Percentiles rank a stretch among this genome's conserved stretches.
Conservation (phyloP, 1,284 basidiomycete species). For the Vanrija sp. region DNA sequence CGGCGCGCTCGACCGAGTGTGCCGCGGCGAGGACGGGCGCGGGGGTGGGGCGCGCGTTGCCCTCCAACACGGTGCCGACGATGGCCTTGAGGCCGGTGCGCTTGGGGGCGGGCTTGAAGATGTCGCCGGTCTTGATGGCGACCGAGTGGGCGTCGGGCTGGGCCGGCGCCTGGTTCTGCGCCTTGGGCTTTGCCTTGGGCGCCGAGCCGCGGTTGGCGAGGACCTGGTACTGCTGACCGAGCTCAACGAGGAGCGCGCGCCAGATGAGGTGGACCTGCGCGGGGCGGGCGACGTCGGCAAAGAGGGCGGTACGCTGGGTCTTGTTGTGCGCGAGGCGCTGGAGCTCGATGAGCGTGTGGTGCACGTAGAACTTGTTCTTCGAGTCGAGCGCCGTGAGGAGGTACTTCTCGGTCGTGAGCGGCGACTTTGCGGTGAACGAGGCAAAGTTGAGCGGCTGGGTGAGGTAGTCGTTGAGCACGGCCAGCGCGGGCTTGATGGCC, state of each 20-base stretch:
- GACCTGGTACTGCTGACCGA: conserved; percentile 25
- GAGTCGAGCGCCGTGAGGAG: conserved; percentile 35
- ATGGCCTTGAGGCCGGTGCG: conserved; percentile 22
- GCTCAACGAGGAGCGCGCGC: conserved; percentile 32
- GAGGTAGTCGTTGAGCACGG: conserved; percentile 34
- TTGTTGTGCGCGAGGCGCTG: conserved; percentile 29
- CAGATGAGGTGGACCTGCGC: conserved; percentile 29
- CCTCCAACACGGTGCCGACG: conserved; percentile 29
- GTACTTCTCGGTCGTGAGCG: conserved; percentile 33
- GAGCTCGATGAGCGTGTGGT: conserved; percentile 45
- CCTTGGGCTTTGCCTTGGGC: conserved; percentile 1
- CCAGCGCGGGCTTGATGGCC: conserved; percentile 24
- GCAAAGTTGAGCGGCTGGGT: conserved; percentile 41
- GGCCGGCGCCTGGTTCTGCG: neutral
- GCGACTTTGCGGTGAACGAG: conserved; percentile 31
- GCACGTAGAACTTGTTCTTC: conserved; percentile 31
- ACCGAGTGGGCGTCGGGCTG: conserved; percentile 27
- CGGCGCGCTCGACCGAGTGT: conserved; percentile 9
- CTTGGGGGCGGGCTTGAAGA: conserved; percentile 33
- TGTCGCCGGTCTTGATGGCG: conserved; percentile 33
- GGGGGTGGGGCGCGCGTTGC: conserved; percentile 24
- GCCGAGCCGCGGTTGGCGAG: conserved; percentile 17
- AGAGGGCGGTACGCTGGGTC: conserved; percentile 29
- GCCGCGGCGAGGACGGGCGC: conserved; percentile 11
- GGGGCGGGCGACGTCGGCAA: conserved; percentile 30